Base-by-base conservation (phyloP, 169 alveolate genomes). In the Eimeria acervulina region DNA sequence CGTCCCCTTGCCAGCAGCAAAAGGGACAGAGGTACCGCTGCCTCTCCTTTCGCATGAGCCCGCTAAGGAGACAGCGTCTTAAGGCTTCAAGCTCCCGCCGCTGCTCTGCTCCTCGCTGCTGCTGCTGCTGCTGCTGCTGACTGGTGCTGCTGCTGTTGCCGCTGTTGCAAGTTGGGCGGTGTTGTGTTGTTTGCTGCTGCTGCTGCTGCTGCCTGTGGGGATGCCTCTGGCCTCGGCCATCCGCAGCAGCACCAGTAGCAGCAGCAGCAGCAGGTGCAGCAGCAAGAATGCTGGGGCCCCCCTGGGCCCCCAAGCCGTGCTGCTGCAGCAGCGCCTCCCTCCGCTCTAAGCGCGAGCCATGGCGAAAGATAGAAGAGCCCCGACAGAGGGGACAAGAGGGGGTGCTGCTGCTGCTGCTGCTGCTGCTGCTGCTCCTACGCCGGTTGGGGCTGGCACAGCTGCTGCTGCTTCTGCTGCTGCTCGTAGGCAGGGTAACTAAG, bases 401-500 rank as follows among this genome's bases (percentile, higher is more conserved):
- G 23, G 92, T 28, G 31, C 51, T 55, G 74, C 52, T 84, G 52
- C 92, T 7, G 72, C 92, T 51, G 76, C 76, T 84, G 78, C 52
- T 84, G 92, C 92, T 47, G 92, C 74, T 84, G 92, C 61, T 84
- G 92, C 26, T 84, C 47, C 72, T 47, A 33, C 91, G 31, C 42
- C 70, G 44, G 92, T 10, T 28, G 47, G 19, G 10, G 92, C 51
- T 31, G 74, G 36, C n/a, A n/a, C n/a, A n/a, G n/a, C n/a, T 52
- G n/a, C 55, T 84, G 78, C 92, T 84, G 76, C 55, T 51, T 76
- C 78, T 84, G 92, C 78, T 84, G 92, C 51, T 84, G 92, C 28
- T 55, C 51, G 52, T 51, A 28, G 42, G 72, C 12, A 31, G 36
- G 52, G 51, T 26, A 26, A 6, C 12, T 17, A 15, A 33, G 40